Conservation (phyloP, 768 basidiomycete genomes). For the Kwoniella sp. region DNA sequence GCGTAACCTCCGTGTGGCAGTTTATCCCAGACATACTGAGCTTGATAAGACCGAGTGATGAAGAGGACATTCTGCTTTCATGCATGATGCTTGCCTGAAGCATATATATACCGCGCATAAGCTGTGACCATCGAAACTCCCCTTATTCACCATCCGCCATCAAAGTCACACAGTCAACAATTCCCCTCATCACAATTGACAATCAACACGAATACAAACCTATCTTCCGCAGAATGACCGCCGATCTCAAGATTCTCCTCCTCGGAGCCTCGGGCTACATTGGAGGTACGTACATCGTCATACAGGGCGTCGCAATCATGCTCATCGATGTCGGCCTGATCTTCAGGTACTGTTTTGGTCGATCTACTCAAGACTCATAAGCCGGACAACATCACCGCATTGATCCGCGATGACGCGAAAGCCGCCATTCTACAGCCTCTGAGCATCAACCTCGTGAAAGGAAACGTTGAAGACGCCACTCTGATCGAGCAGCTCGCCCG, state of each 20-base stretch:
- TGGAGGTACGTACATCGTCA: slow-evolving; percentile 12
- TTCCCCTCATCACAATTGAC: no score
- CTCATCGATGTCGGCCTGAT: no score
- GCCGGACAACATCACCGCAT: slow-evolving; percentile 18
- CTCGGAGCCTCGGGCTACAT: slow-evolving; percentile 28
- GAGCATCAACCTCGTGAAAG: slow-evolving; percentile 20
- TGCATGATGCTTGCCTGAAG: background rate
- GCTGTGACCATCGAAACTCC: no score
- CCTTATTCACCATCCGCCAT: background rate
- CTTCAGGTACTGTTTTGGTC: slow-evolving; percentile 21
- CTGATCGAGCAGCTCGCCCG: slow-evolving; percentile 10
- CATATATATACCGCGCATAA: background rate
- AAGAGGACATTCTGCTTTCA: background rate
- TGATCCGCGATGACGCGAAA: slow-evolving; percentile 19
- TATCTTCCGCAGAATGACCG: background rate
- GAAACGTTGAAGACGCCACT: slow-evolving; percentile 13
- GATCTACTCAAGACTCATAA: slow-evolving; percentile 18
- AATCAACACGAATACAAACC: background rate
- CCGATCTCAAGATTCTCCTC: slow-evolving; percentile 20
- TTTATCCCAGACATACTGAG: background rate
- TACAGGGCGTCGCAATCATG: no score
- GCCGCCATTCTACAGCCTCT: slow-evolving; percentile 10
- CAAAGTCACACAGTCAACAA: background rate
- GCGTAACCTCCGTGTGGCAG: slow-evolving; percentile 8
- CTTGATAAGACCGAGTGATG: no score